These are phyloP conservation scores for Petunia secreta DNA, from an alignment of 257 asterid genomes.

Conservation along the genomic window DNA sequence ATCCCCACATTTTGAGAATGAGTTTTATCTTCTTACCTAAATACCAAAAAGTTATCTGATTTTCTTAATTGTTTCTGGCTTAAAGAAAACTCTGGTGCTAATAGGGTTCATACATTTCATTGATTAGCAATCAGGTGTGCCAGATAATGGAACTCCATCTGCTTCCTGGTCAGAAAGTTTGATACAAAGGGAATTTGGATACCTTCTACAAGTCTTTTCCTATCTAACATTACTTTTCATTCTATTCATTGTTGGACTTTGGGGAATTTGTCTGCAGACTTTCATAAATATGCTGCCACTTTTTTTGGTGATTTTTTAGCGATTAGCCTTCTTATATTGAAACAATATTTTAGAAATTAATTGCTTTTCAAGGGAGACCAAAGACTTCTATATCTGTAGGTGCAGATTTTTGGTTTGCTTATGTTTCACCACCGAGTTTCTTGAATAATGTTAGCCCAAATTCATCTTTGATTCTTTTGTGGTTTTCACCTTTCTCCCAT, in stretches of 20 bases:
- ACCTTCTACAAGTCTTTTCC: neutral
- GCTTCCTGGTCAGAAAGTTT: too few species aligned
- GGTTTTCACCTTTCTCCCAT: too few species aligned
- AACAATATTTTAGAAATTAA: conserved; percentile 1
- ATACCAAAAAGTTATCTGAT: too few species aligned
- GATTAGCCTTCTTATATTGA: conserved; percentile 11
- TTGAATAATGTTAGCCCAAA: conserved; percentile 14
- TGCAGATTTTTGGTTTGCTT: neutral
- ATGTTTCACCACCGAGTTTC: conserved; percentile 10
- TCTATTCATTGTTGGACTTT: neutral
- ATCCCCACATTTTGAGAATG: too few species aligned
- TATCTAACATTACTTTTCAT: conserved; percentile 2
- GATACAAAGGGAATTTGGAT: conserved; percentile 14
- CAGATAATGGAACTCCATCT: too few species aligned
- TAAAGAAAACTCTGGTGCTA: too few species aligned
- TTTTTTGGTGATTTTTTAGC: neutral
- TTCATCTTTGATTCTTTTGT: too few species aligned
- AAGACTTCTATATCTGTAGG: neutral
- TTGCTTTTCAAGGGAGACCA: neutral
- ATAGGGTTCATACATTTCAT: too few species aligned
- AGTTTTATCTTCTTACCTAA: too few species aligned
- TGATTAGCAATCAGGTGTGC: too few species aligned
- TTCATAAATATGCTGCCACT: neutral
- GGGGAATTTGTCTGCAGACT: neutral
- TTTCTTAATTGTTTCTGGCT: too few species aligned